Base-by-base conservation (phyloP, 441 rosid genomes). In the Daphne laureola region DNA sequence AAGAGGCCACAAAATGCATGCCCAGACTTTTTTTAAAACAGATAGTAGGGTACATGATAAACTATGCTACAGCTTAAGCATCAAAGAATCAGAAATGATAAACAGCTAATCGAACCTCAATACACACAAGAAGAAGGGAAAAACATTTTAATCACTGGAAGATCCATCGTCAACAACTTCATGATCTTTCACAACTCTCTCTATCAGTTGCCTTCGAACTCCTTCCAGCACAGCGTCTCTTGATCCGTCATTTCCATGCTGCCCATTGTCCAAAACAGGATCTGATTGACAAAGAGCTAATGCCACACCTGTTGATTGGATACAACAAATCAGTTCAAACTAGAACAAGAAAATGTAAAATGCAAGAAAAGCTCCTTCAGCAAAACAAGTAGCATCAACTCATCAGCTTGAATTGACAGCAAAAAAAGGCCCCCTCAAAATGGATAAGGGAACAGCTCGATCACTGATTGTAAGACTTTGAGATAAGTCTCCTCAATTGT, bases 221-320 rank as follows among this genome's bases (percentile, higher is more conserved):
- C 96, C 99, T 57, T 87, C 90, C 43, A 94, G 70, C 51, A 94
- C 95, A 61, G 82, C 75, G 70, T 85, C 71, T 72, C 85, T 79
- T n/a, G 97, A 86, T 46, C 74, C 49, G 51, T 85, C 90, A 38
- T 78, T 78, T 73, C 96, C 93, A 54, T 83, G 57, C 68, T 85
- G 93, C 43, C 97, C 96, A 67, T 94, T 95, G 55, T 86, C 84
- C 57, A 94, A 84, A 16, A 90, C 97, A 12, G 97, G 92, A 67
- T 87, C 95, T 26, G 95, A 90, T 31, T 86, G 87, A 67, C 99
- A 94, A 9, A 90, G 88, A 64, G 86, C 88, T 61, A 94, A 63
- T 5, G 99, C 96, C 57, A 94, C 95, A 74, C 99, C 99, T 87
- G 65, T 46, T 55, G 46, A 54, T 42, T 17, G 35, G 48, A 53